Evolutionary conservation across 2,329 filamentous ascomycete genomes (phyloP), one percentile per base, ranked within the genome.

Genomic region (Uncinocarpus reesii): DNA sequence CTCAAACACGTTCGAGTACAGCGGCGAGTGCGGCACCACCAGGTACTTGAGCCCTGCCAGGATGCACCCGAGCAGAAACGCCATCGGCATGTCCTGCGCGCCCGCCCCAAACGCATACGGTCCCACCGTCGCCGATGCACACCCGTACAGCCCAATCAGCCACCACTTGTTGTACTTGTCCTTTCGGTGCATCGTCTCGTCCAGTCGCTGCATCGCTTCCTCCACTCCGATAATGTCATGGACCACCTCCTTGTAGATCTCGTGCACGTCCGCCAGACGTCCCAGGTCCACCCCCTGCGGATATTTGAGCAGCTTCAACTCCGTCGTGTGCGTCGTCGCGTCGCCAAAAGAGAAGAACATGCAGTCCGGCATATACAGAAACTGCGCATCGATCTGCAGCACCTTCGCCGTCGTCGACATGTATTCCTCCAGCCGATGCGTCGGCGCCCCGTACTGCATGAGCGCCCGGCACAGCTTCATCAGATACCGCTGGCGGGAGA

Each of bases 331-430:
- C 0, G 70, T 71, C 4, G 64, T 57, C 7, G 62, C 51, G 44
- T 72, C 70, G 45, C 80, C 88, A 60, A 95, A 95, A 3, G 86
- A 90, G 60, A 95, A 84, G 49, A 95, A 85, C 89, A 95, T 95
- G 60, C 86, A 93, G 0, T 86, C 86, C 0, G 89, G 88, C 24
- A 95, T 79, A 62, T 95, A 95, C 18, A 95, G 70, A 57, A 92
- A 95, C 58, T 94, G 87, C 4, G 83, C 84, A 55, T 94, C 84
- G 13, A 95, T 89, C 64, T 89, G 85, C 31, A 95, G 75, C 1
- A 92, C 85, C n/a, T 85, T 77, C 1, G 89, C 83, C 7, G 85
- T 88, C 84, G 90, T 93, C 53, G 77, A 81, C 78, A 95, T 82
- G 64, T 94, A 95, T 62, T 94, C 71, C 65, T 95, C 89, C 16